Evolutionary conservation across 1,284 basidiomycete species (phyloP), one percentile per base, ranked within the genome.

Genomic region (Taiwanofungus camphoratus): DNA sequence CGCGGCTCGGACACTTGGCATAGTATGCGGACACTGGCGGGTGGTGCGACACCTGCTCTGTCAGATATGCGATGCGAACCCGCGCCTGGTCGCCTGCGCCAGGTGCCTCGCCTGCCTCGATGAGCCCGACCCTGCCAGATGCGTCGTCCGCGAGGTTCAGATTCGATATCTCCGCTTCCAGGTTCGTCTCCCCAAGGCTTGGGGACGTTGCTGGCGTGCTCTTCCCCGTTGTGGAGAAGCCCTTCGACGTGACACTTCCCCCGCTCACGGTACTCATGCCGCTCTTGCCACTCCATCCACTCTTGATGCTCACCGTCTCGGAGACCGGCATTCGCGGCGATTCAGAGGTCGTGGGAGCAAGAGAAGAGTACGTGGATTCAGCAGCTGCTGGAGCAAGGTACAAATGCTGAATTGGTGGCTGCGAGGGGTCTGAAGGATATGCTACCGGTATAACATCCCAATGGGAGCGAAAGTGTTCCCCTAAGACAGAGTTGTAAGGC

Each of bases 31-130:
- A 96, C 32, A 98, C 79, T 2, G 95, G 95, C 0, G 95, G 96
- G 58, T 99, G 95, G 66, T 99, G 95, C 7, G 91, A 96, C 32
- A 97, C 83, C 66, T 95, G 92, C 59, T 88, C 85, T 20, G 84
- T 87, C 46, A 88, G 61, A 63, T 77, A 88, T 2, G 77, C 76
- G 32, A 92, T 77, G 9, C 86, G 81, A 19, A 82, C 65, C 27
- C 69, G 70, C 42, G 46, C 52, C 38, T 43, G 41, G 42, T 54
- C 50, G 38, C 52, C 51, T 38, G 51, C 49, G 30, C 49, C 33
- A n/a, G 55, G 43, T n/a, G 43, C 40, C 34, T 48, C 55, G 43
- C 53, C 59, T 24, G 48, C 50, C 52, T 58, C 51, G 27, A 59
- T 22, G 5, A 57, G 51, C 22, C 56, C 62, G 5, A 41, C 51